Base-by-base conservation (phyloP, 768 basidiomycete species). In the Amanita jacksonii region DNA sequence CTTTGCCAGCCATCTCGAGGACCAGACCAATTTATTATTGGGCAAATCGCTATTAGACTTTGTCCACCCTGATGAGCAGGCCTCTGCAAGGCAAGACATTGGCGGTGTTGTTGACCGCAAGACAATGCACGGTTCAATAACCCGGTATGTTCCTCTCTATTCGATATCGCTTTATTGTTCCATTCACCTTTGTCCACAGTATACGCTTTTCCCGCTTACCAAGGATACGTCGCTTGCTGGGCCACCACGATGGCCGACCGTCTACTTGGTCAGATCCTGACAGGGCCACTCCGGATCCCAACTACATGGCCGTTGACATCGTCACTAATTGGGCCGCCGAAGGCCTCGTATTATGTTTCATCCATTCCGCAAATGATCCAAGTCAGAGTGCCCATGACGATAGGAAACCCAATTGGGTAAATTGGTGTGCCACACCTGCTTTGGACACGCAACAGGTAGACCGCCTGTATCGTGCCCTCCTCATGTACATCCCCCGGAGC, bases 311-410 rank as follows among this genome's bases (percentile, higher is more conserved):
- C 4, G 82, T 86, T 48, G 87, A 92, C 63, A 79, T 92, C 55
- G 87, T 90, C 54, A 84, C 89, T 57, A 92, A 89, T 62, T 85
- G 81, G 77, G 87, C 85, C 39, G 85, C 85, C 12, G 84, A 90
- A 49, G 83, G 79, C 46, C 76, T 92, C 57, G 85, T 90, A 47
- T 70, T 92, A 25, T 90, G 88, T 61, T 92, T 92, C 67, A 76
- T 90, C 38, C 88, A 92, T 54, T 87, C 88, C 32, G 77, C 78
- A 24, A 76, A 77, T 48, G 86, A 90, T 70, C 71, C 85, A 46
- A 70, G 73, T 41, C 70, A 70, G 28, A 64, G 62, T 8, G 85
- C 89, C 68, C 85, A 87, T 54, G 81, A 88, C 60, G 84, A 87
- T 59, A 49, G 48, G 31, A 61, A 73, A 61, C 79, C 83, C 1